Conservation (phyloP, 2,329 filamentous ascomycete genomes). For the Sporothrix dimorphospora region DNA sequence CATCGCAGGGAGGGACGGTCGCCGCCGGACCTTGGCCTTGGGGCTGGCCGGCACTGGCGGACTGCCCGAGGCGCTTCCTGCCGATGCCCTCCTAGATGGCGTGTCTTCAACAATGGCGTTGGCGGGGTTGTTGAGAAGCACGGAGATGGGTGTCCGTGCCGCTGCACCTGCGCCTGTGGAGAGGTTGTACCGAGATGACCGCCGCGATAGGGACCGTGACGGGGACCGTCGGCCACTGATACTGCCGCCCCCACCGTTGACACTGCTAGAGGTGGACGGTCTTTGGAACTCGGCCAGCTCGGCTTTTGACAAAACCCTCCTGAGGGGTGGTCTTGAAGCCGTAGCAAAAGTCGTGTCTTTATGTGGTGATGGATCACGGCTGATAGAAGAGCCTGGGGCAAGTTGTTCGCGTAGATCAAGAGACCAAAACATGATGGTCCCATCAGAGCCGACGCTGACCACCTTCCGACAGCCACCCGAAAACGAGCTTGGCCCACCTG, state of each 20-base stretch:
- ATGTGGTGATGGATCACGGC: slow-evolving; percentile 50
- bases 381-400: slow-evolving; percentile 37
- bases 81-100: slow-evolving; percentile 53
- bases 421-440: slow-evolving; percentile 80
- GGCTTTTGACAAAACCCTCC: slow-evolving; percentile 82
- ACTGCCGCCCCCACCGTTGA: slow-evolving; percentile 17
- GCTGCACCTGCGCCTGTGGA: slow-evolving; percentile 36
- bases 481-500: background rate
- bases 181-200: slow-evolving; percentile 57
- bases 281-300: slow-evolving; percentile 81
- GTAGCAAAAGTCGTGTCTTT: slow-evolving; percentile 51
- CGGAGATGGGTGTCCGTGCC: slow-evolving; percentile 46
- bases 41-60: slow-evolving; percentile 53
- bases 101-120: slow-evolving; percentile 49
- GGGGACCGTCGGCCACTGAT: slow-evolving; percentile 56
- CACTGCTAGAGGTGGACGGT: slow-evolving; percentile 42
- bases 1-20: slow-evolving; percentile 59
- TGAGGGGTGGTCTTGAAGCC: slow-evolving; percentile 70
- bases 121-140: slow-evolving; percentile 49
- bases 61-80: slow-evolving; percentile 50
- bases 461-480: slow-evolving; percentile 53
- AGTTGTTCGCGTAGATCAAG: slow-evolving; percentile 55
- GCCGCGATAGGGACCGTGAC: slow-evolving; percentile 56
- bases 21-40: slow-evolving; percentile 49
- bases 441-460: slow-evolving; percentile 77